Evolutionary conservation across 2,329 filamentous ascomycete genomes (phyloP).

Genomic region (Neofusicoccum parvum): DNA sequence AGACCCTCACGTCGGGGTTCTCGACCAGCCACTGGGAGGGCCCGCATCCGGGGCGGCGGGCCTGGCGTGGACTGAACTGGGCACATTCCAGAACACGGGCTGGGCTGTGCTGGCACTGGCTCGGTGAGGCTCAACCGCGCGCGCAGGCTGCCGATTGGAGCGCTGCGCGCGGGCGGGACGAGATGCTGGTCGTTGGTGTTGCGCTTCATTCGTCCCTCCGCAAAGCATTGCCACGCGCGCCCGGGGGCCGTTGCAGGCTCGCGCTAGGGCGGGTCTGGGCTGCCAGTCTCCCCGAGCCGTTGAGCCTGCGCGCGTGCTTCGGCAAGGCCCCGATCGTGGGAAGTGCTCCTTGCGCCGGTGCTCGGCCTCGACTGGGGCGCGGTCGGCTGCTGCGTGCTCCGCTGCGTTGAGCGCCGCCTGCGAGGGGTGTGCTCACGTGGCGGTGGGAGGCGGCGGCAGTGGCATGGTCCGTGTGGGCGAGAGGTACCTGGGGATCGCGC

Average conservation of each 20-base stretch:
- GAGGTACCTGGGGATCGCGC: background rate
- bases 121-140: constrained; percentile 8
- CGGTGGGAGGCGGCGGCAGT: background rate
- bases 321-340: background rate
- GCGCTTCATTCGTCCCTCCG: background rate
- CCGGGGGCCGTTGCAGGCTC: background rate
- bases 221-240: background rate
- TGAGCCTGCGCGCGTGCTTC: background rate
- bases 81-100: constrained; percentile 8
- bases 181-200: background rate
- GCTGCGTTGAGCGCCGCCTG: background rate
- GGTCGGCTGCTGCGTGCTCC: background rate
- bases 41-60: constrained; percentile 6
- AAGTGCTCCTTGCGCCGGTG: constrained; percentile 2
- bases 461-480: background rate
- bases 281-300: background rate
- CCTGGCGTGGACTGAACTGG: background rate
- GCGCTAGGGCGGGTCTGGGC: background rate
- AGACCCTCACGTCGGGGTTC: background rate
- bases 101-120: background rate
- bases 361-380: background rate
- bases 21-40: background rate
- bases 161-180: background rate
- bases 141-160: background rate
- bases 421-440: background rate